These are phyloP conservation scores for Phaeosphaeria sp. DNA, from an alignment of 2,329 filamentous ascomycete genomes.

Conservation along the genomic window DNA sequence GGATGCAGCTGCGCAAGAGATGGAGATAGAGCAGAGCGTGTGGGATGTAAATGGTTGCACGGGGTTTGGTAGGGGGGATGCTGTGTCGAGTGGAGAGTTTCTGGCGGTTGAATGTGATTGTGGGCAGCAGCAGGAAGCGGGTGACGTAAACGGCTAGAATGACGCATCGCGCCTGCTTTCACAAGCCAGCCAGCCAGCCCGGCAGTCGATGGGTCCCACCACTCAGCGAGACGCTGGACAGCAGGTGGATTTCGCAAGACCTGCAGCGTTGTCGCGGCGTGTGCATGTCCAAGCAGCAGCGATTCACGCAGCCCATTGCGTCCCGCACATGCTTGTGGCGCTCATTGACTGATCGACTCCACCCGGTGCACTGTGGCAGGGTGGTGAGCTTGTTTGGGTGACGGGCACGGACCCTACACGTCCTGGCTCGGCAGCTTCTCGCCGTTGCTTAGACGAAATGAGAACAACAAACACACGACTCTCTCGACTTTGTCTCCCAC, in stretches of 20 bases:
- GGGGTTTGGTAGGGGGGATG: slow-evolving; percentile 16
- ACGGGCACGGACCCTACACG: neutral
- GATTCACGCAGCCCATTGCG: neutral
- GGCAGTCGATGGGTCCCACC: neutral
- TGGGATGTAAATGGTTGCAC: slow-evolving; percentile 2
- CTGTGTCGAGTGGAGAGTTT: slow-evolving; percentile 24
- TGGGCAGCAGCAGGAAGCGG: slow-evolving; percentile 32
- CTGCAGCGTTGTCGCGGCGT: neutral
- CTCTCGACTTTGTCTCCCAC: slow-evolving; percentile 34
- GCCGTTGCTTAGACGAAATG: slow-evolving; percentile 28
- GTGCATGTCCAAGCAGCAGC: neutral
- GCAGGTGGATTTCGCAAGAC: neutral
- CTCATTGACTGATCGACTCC: neutral
- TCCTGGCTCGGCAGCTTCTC: slow-evolving; percentile 1
- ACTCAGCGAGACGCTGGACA: neutral
- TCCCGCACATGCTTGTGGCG: neutral
- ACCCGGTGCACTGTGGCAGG: neutral
- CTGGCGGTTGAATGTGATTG: slow-evolving; percentile 27
- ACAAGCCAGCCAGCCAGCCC: slow-evolving; percentile 41
- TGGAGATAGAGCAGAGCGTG: slow-evolving; percentile 3
- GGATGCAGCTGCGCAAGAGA: slow-evolving; percentile 5
- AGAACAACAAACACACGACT: slow-evolving; percentile 22
- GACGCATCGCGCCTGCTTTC: slow-evolving; percentile 44
- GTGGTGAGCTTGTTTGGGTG: neutral
- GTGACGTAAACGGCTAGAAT: slow-evolving; percentile 6